These are phyloP conservation scores for Eucalyptus tenuipes DNA, from an alignment of 345 rosid species.

Conservation along the genomic window DNA sequence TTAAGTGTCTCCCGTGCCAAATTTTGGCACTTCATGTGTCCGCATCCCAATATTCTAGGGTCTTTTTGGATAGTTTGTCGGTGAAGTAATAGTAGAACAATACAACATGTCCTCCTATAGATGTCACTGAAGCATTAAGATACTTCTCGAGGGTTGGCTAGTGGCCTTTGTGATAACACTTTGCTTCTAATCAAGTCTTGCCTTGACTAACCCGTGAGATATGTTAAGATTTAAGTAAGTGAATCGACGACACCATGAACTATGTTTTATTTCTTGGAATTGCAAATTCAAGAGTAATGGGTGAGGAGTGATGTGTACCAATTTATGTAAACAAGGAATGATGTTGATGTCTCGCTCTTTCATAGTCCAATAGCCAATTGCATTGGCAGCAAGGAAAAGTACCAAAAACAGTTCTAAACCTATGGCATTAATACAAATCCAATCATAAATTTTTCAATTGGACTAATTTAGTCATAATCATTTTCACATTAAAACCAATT, in stretches of 20 bases:
- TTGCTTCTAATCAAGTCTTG: background rate
- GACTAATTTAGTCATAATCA: rapidly evolving
- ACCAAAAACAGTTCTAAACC: too few relatives aligned
- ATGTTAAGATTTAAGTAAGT: background rate
- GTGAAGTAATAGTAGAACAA: background rate
- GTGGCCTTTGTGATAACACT: background rate
- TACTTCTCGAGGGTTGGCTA: background rate
- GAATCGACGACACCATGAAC: background rate
- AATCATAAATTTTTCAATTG: rapidly evolving
- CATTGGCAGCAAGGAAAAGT: background rate
- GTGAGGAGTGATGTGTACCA: background rate
- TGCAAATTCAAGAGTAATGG: background rate
- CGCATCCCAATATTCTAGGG: background rate
- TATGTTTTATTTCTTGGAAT: background rate
- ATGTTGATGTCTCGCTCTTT: background rate
- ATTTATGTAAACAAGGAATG: background rate
- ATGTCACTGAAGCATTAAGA: background rate
- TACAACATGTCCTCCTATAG: background rate
- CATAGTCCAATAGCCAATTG: background rate
- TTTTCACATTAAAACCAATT: too few relatives aligned
- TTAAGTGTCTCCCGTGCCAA: too few relatives aligned
- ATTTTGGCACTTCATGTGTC: too few relatives aligned
- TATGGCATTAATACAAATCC: too few relatives aligned
- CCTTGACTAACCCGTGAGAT: background rate
- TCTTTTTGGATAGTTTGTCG: background rate